A percentile compares a stretch with the other conserved stretches of the same genome.
phyloP scores from a whole-genome alignment of 257 asterid species.

The Gynochthodes officinalis region DNA sequence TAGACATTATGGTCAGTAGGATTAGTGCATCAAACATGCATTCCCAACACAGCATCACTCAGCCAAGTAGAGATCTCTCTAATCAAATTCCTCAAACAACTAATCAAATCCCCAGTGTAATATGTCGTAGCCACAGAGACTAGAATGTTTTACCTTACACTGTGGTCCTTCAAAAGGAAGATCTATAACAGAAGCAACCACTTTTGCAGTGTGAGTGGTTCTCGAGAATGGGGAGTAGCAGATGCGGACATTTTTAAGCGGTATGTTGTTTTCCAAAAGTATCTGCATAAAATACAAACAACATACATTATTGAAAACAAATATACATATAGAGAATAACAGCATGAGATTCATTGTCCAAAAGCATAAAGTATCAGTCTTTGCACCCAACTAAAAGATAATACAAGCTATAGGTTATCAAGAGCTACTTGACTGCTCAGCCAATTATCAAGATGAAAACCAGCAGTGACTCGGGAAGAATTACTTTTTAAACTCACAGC shows the following conservation, averaged over 20 bases:
- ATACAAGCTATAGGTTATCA: neutral
- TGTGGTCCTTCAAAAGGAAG: constrained; percentile 77
- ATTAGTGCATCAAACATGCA: neutral
- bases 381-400: neutral
- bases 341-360: neutral
- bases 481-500: neutral
- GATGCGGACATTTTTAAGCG: constrained; percentile 61
- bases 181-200: constrained; percentile 62
- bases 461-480: neutral
- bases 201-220: constrained; percentile 80
- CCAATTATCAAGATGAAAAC: neutral
- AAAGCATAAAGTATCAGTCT: constrained; percentile 1
- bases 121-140: constrained; percentile 13
- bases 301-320: neutral
- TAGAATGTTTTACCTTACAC: constrained; percentile 50
- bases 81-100: constrained; percentile 5
- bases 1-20: neutral
- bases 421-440: neutral
- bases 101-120: constrained; percentile 8
- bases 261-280: constrained; percentile 43
- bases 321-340: neutral
- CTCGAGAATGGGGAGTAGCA: constrained; percentile 97
- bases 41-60: neutral
- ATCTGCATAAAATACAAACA: constrained; percentile 36
- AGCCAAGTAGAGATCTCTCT: neutral